Evolutionary conservation across 805 yeast species (phyloP).

Genomic region (Pichia gijzeniarum): DNA sequence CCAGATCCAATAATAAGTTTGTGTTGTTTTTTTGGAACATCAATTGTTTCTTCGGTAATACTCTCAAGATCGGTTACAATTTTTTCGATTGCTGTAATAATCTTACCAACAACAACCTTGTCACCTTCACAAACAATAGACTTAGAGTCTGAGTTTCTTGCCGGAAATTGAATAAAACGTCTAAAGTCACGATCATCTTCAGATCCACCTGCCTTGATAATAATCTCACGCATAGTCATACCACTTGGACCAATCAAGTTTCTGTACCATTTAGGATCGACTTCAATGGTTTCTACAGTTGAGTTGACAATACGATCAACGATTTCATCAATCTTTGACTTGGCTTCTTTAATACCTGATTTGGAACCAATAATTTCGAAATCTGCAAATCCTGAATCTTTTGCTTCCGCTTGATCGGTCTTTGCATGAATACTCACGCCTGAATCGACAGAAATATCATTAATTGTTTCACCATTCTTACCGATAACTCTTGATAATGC

Average conservation of each 20-base stretch:
- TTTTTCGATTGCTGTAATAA: conserved; percentile 53
- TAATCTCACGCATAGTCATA: conserved; percentile 62
- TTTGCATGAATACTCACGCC: conserved; percentile 51
- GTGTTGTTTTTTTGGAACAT: conserved; percentile 67
- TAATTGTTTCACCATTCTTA: conserved; percentile 76
- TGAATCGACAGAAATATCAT: conserved; percentile 65
- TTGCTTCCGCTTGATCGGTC: conserved; percentile 31
- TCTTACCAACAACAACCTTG: conserved; percentile 60
- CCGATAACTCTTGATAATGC: conserved; percentile 88
- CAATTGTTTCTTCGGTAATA: conserved; percentile 43
- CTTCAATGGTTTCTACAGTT: conserved; percentile 50
- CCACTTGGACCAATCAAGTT: conserved; percentile 77
- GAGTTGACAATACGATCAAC: conserved; percentile 60
- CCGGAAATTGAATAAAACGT: conserved; percentile 64
- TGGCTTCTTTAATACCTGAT: conserved; percentile 67
- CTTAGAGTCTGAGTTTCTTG: conserved; percentile 51
- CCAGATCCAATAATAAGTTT: conserved; percentile 74
- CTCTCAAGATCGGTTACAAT: conserved; percentile 63
- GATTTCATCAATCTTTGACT: conserved; percentile 52
- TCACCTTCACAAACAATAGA: conserved; percentile 69
- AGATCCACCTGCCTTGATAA: conserved; percentile 70
- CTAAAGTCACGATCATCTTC: conserved; percentile 43
- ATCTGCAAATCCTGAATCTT: conserved; percentile 49
- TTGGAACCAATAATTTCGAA: conserved; percentile 75
- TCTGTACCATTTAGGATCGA: conserved; percentile 70